A percentile compares a stretch with the other conserved stretches of the same genome.
Conservation (phyloP, 345 rosid species). For the Citrus reticulata region DNA sequence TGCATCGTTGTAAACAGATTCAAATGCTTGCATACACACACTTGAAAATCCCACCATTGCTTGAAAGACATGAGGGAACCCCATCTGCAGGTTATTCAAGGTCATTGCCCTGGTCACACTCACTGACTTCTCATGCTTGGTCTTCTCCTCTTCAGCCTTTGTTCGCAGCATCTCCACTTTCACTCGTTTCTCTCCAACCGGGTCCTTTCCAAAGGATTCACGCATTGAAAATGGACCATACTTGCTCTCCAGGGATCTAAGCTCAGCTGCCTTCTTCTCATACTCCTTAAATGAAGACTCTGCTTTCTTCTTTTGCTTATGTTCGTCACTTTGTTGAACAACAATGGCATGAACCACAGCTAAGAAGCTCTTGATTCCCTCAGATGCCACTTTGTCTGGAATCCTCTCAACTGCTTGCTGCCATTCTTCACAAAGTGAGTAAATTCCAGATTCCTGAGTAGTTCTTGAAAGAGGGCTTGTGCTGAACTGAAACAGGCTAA, state of each 20-base stretch:
- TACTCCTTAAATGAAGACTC: constrained; percentile 61
- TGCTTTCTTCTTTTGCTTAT: constrained; percentile 78
- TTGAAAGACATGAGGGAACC: constrained; percentile 85
- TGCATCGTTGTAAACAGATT: constrained; percentile 75
- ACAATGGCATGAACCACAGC: constrained; percentile 80
- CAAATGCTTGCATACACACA: constrained; percentile 84
- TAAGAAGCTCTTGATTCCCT: constrained; percentile 89
- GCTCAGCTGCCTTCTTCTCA: constrained; percentile 62
- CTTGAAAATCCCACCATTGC: constrained; percentile 92
- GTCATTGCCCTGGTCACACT: constrained; percentile 82
- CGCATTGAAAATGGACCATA: constrained; percentile 58
- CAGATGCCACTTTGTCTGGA: constrained; percentile 97
- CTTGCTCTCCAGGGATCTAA: constrained; percentile 72
- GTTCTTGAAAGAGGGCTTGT: constrained; percentile 45
- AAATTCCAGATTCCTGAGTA: constrained; percentile 64
- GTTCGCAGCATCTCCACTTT: constrained; percentile 61
- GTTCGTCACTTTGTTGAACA: constrained; percentile 78
- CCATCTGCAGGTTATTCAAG: constrained; percentile 85
- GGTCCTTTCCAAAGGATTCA: constrained; percentile 46
- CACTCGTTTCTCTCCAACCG: constrained; percentile 56
- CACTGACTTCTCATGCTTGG: constrained; percentile 68
- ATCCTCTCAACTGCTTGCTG: constrained; percentile 74
- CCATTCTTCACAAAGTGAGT: constrained; percentile 90
- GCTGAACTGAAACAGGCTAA: constrained; percentile 88
- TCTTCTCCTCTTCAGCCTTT: constrained; percentile 85